Base-by-base conservation (phyloP, 495 filamentous ascomycete genomes). In the Daldinia loculata region DNA sequence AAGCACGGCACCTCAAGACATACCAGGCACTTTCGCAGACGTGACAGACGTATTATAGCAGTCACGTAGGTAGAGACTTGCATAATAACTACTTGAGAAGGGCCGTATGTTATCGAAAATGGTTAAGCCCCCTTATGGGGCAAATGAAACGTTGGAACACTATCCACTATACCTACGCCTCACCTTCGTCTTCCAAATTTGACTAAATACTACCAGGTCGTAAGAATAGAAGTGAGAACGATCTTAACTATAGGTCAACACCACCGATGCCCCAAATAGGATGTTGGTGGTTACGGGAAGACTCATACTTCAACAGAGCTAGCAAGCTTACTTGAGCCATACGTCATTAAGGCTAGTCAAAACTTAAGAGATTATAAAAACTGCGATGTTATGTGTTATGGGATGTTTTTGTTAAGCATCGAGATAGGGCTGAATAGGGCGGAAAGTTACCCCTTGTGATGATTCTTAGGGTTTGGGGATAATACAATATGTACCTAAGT, bases 81-180 rank as follows among this genome's bases (percentile, higher is more conserved):
- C 32, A 56, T 38, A 66, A 65, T 27, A 66, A 68, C 61, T 65
- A 69, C 66, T 48, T 66, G 39, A 30, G 29, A 59, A 26, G 29
- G 19, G 9, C 19, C 43, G 43, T 48, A 48, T 56, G 55, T 24
- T 36, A 36, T 45, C 30, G 58, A 53, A 52, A 26, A 41, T 32
- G 45, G 27, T n/a, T 39, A 56, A 66, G 62, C 51, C 48, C 56
- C 70, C 56, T 45, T 69, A 72, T 65, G 70, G 65, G 53, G 65
- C 59, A 41, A 67, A 72, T 72, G 70, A 65, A 66, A 72, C 65
- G 57, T 19, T 66, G 67, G 65, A 62, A 69, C 34, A 48, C n/a
- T 66, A 66, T 29, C 69, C 64, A 63, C 60, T 61, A 19, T 48
- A 61, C 60, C 39, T 72, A 65, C 38, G 43, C 59, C 63, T 50